A percentile compares a stretch with the other conserved stretches of the same genome.
Conservation (phyloP, 2,329 filamentous ascomycete genomes). For the Sporothrix dimorphospora region DNA sequence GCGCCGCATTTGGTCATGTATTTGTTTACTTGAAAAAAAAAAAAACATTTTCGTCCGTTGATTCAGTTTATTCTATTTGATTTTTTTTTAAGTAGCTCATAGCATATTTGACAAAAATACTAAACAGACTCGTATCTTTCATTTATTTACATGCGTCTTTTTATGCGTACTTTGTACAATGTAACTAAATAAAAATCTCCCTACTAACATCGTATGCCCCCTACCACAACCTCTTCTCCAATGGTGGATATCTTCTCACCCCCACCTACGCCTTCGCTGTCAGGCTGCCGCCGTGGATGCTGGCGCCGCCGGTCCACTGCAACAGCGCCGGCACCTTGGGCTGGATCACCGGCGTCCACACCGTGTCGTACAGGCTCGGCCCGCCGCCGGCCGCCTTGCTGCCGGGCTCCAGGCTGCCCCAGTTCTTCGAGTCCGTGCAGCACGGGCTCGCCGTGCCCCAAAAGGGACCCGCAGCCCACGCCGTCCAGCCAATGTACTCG, state of each 20-base stretch:
- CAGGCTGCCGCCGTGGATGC: slow-evolving; percentile 23
- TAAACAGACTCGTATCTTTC: not conserved
- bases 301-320: slow-evolving; percentile 29
- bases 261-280: slow-evolving; percentile 3
- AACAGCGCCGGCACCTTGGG: slow-evolving; percentile 39
- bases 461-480: slow-evolving; percentile 53
- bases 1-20: not conserved
- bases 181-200: no score
- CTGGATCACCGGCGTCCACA: slow-evolving; percentile 51
- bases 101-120: not conserved
- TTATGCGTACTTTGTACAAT: not conserved
- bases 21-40: no score
- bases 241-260: no score
- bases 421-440: slow-evolving; percentile 46
- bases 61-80: not conserved
- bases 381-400: slow-evolving; percentile 48
- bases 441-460: slow-evolving; percentile 49
- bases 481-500: slow-evolving; percentile 55
- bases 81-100: not conserved
- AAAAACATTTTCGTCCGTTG: not conserved
- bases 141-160: not conserved
- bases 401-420: slow-evolving; percentile 52
- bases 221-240: no score
- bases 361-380: slow-evolving; percentile 50
- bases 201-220: no score